These are phyloP conservation scores for Trifolium subterraneum DNA, from an alignment of 306 rosid species.

Conservation along the genomic window DNA sequence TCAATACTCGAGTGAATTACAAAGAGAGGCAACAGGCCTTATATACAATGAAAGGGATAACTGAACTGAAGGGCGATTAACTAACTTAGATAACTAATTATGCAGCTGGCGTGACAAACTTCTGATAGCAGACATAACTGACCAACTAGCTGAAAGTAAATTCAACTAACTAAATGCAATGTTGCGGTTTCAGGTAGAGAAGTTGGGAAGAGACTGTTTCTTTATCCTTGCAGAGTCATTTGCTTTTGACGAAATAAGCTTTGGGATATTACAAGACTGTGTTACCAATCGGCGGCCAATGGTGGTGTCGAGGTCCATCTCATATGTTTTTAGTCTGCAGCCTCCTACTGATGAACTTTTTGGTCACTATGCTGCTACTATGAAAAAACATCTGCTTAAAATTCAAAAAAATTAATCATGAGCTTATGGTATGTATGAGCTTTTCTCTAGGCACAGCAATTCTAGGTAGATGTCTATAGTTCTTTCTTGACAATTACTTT, in stretches of 20 bases:
- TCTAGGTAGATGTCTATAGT: conserved; percentile 5
- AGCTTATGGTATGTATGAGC: conserved; percentile 2
- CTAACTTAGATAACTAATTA: not conserved
- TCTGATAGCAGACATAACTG: not conserved
- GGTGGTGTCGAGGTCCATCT: conserved; percentile 61
- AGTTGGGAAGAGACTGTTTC: conserved; percentile 71
- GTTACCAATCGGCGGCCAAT: conserved; percentile 51
- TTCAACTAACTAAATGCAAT: conserved; percentile 17
- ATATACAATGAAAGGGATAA: not conserved
- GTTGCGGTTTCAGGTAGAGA: conserved; percentile 72
- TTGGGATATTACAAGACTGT: conserved; percentile 62
- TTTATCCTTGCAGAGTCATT: conserved; percentile 71
- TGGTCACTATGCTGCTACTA: conserved; percentile 49
- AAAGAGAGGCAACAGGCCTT: not conserved
- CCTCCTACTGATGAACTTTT: conserved; percentile 53
- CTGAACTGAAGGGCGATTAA: not conserved
- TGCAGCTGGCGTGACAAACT: not conserved
- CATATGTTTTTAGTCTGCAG: conserved; percentile 66
- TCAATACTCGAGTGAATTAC: not conserved
- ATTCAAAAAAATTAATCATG: conserved; percentile 24
- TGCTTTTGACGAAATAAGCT: conserved; percentile 69
- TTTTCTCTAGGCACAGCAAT: not conserved
- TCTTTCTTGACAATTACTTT: not conserved
- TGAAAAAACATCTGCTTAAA: conserved; percentile 41
- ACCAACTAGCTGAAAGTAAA: not conserved